Conservation (phyloP, 1,284 basidiomycete species). For the Rhodotorula glutinis region DNA sequence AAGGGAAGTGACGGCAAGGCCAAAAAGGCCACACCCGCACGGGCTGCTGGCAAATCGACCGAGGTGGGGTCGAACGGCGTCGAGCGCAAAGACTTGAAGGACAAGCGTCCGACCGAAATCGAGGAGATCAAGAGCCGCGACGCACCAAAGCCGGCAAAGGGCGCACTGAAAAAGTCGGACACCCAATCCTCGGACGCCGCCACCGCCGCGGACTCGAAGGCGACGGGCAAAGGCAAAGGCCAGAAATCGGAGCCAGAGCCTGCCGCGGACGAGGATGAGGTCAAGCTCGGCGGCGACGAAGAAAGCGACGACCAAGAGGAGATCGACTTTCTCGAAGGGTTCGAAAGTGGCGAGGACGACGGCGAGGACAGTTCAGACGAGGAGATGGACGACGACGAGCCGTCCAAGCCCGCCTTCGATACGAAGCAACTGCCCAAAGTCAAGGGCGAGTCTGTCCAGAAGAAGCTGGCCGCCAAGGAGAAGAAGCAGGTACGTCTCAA, state of each 20-base stretch:
- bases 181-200: conserved; percentile 50
- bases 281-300: conserved; percentile 55
- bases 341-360: conserved; percentile 52
- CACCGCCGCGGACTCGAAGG: conserved; percentile 34
- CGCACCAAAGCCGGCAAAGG: conserved; percentile 57
- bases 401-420: conserved; percentile 54
- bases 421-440: conserved; percentile 70
- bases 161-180: conserved; percentile 70
- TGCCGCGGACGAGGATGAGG: conserved; percentile 37
- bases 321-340: conserved; percentile 44
- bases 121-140: conserved; percentile 25
- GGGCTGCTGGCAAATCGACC: too few species aligned
- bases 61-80: conserved; percentile 27
- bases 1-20: conserved; percentile 14
- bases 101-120: too few species aligned
- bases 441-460: conserved; percentile 58
- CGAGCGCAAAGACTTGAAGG: conserved; percentile 20
- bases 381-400: conserved; percentile 60
- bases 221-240: conserved; percentile 67
- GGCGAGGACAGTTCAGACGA: conserved; percentile 75
- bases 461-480: conserved; percentile 71
- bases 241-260: conserved; percentile 60
- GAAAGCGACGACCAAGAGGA: conserved; percentile 42
- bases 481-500: conserved; percentile 63
- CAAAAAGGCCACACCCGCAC: too few species aligned